Conservation (phyloP, 2,329 filamentous ascomycete genomes). For the Cercospora sp. region DNA sequence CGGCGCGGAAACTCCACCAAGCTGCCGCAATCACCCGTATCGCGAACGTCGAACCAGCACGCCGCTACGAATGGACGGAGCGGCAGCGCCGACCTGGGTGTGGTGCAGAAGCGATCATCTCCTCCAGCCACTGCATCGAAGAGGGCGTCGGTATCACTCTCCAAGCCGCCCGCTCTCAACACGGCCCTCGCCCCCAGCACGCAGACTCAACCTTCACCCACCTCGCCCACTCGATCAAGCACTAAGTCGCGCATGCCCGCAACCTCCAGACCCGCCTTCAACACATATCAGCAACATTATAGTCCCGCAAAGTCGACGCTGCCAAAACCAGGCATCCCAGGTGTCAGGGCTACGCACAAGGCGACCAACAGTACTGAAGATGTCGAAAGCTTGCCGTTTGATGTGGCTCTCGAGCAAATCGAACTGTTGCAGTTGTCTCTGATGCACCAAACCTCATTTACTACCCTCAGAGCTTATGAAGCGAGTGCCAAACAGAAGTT, state of each 20-base stretch:
- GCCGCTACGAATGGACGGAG: slow-evolving; percentile 5
- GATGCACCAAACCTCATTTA: slow-evolving; percentile 58
- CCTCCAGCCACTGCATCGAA: slow-evolving; percentile 26
- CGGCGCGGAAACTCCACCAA: slow-evolving; percentile 32
- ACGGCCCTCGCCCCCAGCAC: slow-evolving; percentile 14
- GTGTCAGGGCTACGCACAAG: slow-evolving; percentile 48
- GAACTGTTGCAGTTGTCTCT: slow-evolving; percentile 67
- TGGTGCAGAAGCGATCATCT: slow-evolving; percentile 14
- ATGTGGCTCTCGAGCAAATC: slow-evolving; percentile 51
- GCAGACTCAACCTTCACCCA: slow-evolving; percentile 22
- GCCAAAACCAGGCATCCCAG: slow-evolving; percentile 60
- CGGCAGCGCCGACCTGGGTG: slow-evolving; percentile 19
- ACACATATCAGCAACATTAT: slow-evolving; percentile 66
- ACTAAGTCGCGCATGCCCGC: slow-evolving; percentile 38
- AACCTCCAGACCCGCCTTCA: slow-evolving; percentile 56
- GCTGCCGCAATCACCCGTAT: slow-evolving; percentile 28
- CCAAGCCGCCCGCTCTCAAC: slow-evolving; percentile 26
- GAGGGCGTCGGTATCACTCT: slow-evolving; percentile 25
- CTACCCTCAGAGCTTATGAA: slow-evolving; percentile 55
- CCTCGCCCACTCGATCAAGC: slow-evolving; percentile 29
- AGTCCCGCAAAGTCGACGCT: slow-evolving; percentile 62
- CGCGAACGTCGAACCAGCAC: slow-evolving; percentile 21
- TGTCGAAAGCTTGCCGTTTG: slow-evolving; percentile 42
- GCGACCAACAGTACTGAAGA: slow-evolving; percentile 62
- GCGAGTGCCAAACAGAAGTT: slow-evolving; percentile 53